Evolutionary conservation across 2,329 filamentous ascomycete species (phyloP).

Genomic region (Ploettnerulaceae sp.): DNA sequence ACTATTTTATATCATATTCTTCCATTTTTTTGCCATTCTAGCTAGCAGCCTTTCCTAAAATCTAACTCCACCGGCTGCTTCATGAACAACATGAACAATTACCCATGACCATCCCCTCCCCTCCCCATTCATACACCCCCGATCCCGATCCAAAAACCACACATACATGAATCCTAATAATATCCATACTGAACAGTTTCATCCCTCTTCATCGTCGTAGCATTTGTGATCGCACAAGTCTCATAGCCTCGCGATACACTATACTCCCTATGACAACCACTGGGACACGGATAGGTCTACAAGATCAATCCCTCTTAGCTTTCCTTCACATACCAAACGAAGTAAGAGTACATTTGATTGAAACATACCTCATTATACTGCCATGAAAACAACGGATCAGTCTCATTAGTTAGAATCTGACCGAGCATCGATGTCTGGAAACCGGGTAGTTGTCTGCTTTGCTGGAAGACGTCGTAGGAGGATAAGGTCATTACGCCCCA

Average conservation of each 20-base stretch:
- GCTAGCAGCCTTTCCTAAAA: too few relatives aligned
- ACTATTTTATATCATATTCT: too few relatives aligned
- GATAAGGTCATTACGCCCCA: conserved; percentile 16
- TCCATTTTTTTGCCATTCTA: too few relatives aligned
- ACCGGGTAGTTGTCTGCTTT: conserved; percentile 14
- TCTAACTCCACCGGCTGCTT: too few relatives aligned
- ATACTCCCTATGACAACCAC: conserved; percentile 12
- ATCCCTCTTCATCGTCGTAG: conserved; percentile 8
- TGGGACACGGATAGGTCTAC: conserved; percentile 14
- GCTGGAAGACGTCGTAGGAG: conserved; percentile 16
- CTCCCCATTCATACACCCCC: too few relatives aligned
- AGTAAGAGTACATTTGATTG: too few relatives aligned
- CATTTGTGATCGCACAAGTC: conserved; percentile 10
- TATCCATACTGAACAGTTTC: background rate
- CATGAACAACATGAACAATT: too few relatives aligned
- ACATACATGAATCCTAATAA: conserved; percentile 1
- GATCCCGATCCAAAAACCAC: too few relatives aligned
- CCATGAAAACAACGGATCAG: conserved; percentile 48
- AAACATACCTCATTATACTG: conserved; percentile 39
- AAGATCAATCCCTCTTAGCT: background rate
- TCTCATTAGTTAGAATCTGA: conserved; percentile 42
- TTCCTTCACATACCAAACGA: background rate
- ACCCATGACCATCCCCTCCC: too few relatives aligned
- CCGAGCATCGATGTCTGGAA: conserved; percentile 15
- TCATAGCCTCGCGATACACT: conserved; percentile 12